Evolutionary conservation across 2,329 filamentous ascomycete genomes (phyloP).

Genomic region (Hypocrella siamensis): DNA sequence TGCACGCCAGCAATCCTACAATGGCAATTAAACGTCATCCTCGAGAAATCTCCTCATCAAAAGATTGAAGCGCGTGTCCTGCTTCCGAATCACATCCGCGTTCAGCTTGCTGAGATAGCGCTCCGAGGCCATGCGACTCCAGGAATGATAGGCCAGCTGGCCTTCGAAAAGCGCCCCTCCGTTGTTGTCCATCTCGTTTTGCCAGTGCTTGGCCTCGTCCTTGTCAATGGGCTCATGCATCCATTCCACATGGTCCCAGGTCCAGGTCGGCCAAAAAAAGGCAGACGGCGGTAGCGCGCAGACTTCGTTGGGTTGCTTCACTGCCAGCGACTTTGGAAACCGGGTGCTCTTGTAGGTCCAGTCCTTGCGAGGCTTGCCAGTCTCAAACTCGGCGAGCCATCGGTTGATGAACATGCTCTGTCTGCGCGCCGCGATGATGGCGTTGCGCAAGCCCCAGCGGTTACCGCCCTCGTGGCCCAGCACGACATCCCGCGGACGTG

Average conservation of each 20-base stretch:
- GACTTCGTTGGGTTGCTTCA: conserved; percentile 1
- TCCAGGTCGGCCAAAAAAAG: conserved; percentile 8
- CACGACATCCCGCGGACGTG: conserved; percentile 3
- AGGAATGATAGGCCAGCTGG: conserved; percentile 7
- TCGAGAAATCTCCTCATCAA: conserved; percentile 7
- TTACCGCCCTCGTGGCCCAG: conserved; percentile 6
- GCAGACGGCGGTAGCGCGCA: conserved; percentile 5
- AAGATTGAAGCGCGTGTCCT: conserved; percentile 7
- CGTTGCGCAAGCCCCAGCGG: conserved; percentile 5
- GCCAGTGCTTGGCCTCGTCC: conserved; percentile 3
- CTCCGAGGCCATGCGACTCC: conserved; percentile 4
- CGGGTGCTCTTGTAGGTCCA: conserved; percentile 4
- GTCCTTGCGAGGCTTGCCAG: conserved; percentile 1
- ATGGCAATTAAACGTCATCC: conserved; percentile 2
- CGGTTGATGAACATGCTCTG: conserved; percentile 6
- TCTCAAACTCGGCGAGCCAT: conserved; percentile 4
- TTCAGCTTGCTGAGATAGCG: conserved; percentile 3
- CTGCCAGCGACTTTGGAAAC: conserved; percentile 4
- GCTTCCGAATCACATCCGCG: conserved; percentile 2
- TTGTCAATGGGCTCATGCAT: conserved; percentile 6
- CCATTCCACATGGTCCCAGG: conserved; percentile 5
- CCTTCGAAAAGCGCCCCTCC: conserved; percentile 6
- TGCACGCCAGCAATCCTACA: not conserved
- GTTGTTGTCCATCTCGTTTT: conserved; percentile 2
- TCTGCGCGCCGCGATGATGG: conserved; percentile 5